Percentiles rank a stretch among this genome's conserved stretches.
Evolutionary conservation across 345 rosid genomes (phyloP).

Genomic region (Citrus sp.): DNA sequence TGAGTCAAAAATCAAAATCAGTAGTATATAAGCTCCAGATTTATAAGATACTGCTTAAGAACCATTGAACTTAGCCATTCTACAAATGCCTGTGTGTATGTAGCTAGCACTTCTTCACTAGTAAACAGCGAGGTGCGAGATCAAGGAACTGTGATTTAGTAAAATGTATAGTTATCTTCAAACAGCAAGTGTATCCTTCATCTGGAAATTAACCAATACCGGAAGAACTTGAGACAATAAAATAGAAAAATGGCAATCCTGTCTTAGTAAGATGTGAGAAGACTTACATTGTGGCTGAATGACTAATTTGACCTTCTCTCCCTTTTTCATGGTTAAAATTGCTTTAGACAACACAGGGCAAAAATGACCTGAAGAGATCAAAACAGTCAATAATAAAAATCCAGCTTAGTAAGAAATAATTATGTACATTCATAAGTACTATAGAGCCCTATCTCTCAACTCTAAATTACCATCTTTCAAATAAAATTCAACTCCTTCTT

Average conservation of each 20-base stretch:
- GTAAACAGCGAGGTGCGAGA: background rate
- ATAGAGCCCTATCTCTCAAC: background rate
- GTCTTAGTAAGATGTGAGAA: background rate
- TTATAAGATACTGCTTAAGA: background rate
- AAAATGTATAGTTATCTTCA: background rate
- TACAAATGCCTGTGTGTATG: background rate
- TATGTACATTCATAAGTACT: background rate
- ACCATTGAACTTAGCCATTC: background rate
- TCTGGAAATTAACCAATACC: background rate
- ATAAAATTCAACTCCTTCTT: conserved; percentile 53
- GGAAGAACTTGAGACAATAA: background rate
- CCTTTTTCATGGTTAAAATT: conserved; percentile 45
- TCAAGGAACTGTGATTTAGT: background rate
- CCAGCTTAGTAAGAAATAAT: background rate
- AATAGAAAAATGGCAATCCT: background rate
- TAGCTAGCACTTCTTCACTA: background rate
- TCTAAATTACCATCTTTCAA: conserved; percentile 52
- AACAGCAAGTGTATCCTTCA: background rate
- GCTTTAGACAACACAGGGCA: conserved; percentile 50
- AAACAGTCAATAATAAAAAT: background rate
- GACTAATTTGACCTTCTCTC: conserved; percentile 51
- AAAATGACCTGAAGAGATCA: conserved; percentile 41
- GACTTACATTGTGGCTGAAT: conserved; percentile 54
- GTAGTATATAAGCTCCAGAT: background rate
- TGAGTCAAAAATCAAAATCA: background rate